Base-by-base conservation (phyloP, 2,329 filamentous ascomycete species). In the Monilinia fructigena region DNA sequence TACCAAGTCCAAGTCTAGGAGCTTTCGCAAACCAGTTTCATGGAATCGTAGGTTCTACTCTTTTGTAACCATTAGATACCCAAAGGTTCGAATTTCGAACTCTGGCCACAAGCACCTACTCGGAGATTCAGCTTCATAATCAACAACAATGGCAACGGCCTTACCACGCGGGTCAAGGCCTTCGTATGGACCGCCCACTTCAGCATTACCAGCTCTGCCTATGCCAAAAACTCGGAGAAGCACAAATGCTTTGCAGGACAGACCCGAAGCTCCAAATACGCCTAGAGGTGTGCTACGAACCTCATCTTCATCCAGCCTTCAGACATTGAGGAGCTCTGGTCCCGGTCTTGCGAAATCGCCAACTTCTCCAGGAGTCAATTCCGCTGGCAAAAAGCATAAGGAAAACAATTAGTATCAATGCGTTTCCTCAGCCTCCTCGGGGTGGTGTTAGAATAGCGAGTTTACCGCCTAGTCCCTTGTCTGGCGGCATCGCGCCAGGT, bases 371-470 rank as follows among this genome's bases (percentile, higher is more conserved):
- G 81, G 80, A 47, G 79, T 86, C 18, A 87, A 85, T 69, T 80
- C 81, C 42, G 81, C 85, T 6, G 86, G 87, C 35, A 93, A 89
- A 89, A 77, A 86, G 88, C 1, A 79, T 97, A 65, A 87, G 93
- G 69, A 96, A 96, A 79, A 91, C 91, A 0, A 89, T 96, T 74
- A 97, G 93, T 82, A 96, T 97, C 75, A 94, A 93, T 75, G 89
- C 92, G 0, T 97, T 98, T 75, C 94, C 94, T 40, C 91, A 96
- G 70, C 94, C 94, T 18, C 94, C 94, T 18, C 88, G 88, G 71
- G 86, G 87, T 58, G 83, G 84, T 64, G 82, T 79, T 64, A 83
- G 85, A 70, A 79, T 82, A 58, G 80, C 80, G 72, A 92, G 83
- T 78, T 80, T 87, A 66, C 91, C 85, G 62, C 86, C 83, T 65